Conservation (phyloP, 2,329 filamentous ascomycete genomes). For the Claviceps digitariae region DNA sequence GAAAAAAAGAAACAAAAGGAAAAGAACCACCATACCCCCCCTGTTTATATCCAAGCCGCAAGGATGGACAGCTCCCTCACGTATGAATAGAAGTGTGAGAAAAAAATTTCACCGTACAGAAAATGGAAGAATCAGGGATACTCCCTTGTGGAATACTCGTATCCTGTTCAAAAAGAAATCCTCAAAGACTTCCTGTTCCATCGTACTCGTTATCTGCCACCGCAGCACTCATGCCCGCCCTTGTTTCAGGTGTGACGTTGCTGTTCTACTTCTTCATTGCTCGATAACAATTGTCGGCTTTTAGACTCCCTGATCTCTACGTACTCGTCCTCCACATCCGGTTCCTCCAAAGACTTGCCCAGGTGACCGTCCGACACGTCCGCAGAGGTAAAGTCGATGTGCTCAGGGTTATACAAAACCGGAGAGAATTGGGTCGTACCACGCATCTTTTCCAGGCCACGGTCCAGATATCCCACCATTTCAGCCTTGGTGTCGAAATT, state of each 20-base stretch:
- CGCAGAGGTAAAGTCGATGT: constrained; percentile 17
- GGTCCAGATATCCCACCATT: constrained; percentile 34
- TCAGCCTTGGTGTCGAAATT: constrained; percentile 31
- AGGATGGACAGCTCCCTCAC: too few species aligned
- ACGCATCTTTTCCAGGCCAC: constrained; percentile 31
- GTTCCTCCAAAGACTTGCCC: constrained; percentile 12
- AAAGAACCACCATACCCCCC: background rate
- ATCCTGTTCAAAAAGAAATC: background rate
- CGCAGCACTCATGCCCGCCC: constrained; percentile 16
- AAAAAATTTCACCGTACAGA: too few species aligned
- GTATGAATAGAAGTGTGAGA: too few species aligned
- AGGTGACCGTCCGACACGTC: constrained; percentile 13
- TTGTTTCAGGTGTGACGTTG: constrained; percentile 10
- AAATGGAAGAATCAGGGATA: too few species aligned
- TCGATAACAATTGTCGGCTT: constrained; percentile 5
- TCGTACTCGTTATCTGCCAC: constrained; percentile 12
- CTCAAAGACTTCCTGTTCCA: background rate
- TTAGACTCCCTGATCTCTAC: constrained; percentile 19
- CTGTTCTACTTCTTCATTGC: background rate
- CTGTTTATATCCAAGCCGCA: too few species aligned
- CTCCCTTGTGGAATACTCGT: too few species aligned
- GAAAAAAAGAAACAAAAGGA: background rate
- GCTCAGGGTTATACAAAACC: constrained; percentile 13
- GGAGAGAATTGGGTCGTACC: constrained; percentile 11
- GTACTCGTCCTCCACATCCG: constrained; percentile 20